Evolutionary conservation across 495 filamentous ascomycete genomes (phyloP).

Genomic region (Articulospora tetracladia): DNA sequence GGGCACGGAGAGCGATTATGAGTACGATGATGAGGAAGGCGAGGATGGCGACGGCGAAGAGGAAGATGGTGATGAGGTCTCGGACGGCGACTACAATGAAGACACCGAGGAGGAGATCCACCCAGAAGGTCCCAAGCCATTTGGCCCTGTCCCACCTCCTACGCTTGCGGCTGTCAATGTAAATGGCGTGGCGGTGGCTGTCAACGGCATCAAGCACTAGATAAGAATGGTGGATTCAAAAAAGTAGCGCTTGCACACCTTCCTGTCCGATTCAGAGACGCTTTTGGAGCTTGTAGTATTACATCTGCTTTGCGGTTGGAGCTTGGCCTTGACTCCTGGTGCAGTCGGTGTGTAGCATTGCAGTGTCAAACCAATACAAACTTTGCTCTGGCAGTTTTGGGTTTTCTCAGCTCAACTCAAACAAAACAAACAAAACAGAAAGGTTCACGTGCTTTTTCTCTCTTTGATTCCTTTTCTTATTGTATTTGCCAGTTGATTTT

Average conservation of each 20-base stretch:
- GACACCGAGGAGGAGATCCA: conserved; percentile 56
- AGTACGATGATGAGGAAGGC: conserved; percentile 69
- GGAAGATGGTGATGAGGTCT: conserved; percentile 57
- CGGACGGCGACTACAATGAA: conserved; percentile 54
- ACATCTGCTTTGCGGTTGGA: conserved; percentile 5
- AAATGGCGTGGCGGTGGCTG: conserved; percentile 25
- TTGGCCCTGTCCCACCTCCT: conserved; percentile 52
- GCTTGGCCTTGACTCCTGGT: conserved; percentile 1
- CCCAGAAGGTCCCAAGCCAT: conserved; percentile 45
- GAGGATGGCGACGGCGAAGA: conserved; percentile 72
- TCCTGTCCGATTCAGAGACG: background rate
- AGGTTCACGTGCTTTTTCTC: background rate
- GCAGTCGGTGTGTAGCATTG: background rate
- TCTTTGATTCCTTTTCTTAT: background rate
- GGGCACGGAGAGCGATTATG: conserved; percentile 64
- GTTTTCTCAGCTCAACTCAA: background rate
- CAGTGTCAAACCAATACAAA: conserved; percentile 6
- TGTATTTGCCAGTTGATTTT: background rate
- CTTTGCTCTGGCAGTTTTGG: conserved; percentile 1
- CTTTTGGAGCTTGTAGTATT: conserved; percentile 12
- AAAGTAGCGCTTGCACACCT: background rate
- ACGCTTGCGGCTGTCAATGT: conserved; percentile 39
- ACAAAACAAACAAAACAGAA: too few species aligned
- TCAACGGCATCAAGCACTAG: conserved; percentile 41
- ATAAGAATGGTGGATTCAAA: background rate